Percentiles rank a stretch among this genome's conserved stretches.
These are phyloP conservation scores for Aspergillus fumigatiaffinis DNA, from an alignment of 2,329 filamentous ascomycete genomes.

Conservation along the genomic window DNA sequence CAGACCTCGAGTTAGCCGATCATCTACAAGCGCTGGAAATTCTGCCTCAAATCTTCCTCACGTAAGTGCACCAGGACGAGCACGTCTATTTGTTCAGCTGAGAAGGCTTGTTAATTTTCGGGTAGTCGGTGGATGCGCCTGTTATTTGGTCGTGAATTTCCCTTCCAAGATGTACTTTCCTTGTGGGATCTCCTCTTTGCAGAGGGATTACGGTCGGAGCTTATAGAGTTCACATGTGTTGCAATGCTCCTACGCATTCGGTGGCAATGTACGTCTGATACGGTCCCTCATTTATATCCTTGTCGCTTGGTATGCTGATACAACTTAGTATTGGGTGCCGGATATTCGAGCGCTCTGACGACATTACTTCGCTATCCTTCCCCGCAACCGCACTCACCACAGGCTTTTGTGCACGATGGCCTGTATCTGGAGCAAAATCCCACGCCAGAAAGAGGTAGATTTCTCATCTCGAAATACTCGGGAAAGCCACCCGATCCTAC, in stretches of 20 bases:
- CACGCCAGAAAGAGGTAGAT: constrained; percentile 40
- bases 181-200: constrained; percentile 93
- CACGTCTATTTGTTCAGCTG: neutral
- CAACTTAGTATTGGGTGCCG: constrained; percentile 68
- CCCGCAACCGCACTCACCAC: constrained; percentile 62
- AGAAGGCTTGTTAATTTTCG: constrained; percentile 10
- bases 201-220: constrained; percentile 71
- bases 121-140: constrained; percentile 77
- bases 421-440: constrained; percentile 49
- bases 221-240: constrained; percentile 88
- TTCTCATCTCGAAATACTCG: constrained; percentile 46
- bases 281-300: constrained; percentile 8
- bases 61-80: constrained; percentile 52
- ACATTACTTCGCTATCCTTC: constrained; percentile 79
- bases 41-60: constrained; percentile 92
- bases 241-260: constrained; percentile 89
- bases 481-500: constrained; percentile 38
- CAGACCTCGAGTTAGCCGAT: constrained; percentile 76
- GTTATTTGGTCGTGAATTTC: constrained; percentile 88
- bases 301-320: neutral
- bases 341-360: constrained; percentile 81
- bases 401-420: constrained; percentile 82
- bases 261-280: constrained; percentile 67
- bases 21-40: constrained; percentile 83
- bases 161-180: constrained; percentile 75